These are phyloP conservation scores for Penicillium sp. DNA, from an alignment of 2,329 filamentous ascomycete species.

Conservation along the genomic window DNA sequence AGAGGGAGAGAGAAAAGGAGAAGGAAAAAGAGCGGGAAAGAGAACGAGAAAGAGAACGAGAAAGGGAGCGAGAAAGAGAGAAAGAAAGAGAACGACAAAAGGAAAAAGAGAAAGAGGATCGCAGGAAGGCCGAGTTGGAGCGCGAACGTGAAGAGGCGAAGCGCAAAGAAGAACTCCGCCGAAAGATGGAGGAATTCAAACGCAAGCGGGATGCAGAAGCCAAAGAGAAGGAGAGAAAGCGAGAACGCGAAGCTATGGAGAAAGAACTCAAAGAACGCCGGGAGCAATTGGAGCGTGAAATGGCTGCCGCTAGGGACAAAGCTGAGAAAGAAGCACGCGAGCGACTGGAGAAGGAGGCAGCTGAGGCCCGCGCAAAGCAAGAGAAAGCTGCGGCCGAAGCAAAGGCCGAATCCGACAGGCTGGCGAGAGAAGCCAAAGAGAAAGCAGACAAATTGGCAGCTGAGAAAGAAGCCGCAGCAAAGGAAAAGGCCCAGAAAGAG, in stretches of 20 bases:
- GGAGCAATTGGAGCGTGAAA: slow-evolving; percentile 44
- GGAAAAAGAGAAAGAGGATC: slow-evolving; percentile 5
- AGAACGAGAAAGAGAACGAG: slow-evolving; percentile 2
- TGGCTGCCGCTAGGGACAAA: slow-evolving; percentile 37
- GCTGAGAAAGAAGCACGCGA: slow-evolving; percentile 42
- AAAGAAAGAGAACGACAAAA: slow-evolving; percentile 1
- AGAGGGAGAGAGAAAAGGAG: slow-evolving; percentile 11
- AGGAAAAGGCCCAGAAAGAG: slow-evolving; percentile 41
- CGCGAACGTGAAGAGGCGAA: slow-evolving; percentile 36
- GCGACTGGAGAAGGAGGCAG: slow-evolving; percentile 35
- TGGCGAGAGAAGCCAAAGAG: slow-evolving; percentile 31
- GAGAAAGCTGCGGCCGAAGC: slow-evolving; percentile 30
- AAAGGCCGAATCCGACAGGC: slow-evolving; percentile 19
- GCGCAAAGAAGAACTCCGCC: slow-evolving; percentile 42
- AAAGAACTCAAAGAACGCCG: slow-evolving; percentile 44
- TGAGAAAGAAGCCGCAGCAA: slow-evolving; percentile 68
- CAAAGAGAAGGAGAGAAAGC: slow-evolving; percentile 43
- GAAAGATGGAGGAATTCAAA: slow-evolving; percentile 45
- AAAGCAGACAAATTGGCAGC: slow-evolving; percentile 36
- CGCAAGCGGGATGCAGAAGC: slow-evolving; percentile 42
- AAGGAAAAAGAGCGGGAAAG: slow-evolving; percentile 1
- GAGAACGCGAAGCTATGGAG: slow-evolving; percentile 47
- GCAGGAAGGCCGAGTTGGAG: slow-evolving; percentile 32
- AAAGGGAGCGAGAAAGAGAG: not conserved
- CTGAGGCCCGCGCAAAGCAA: slow-evolving; percentile 20